Percentiles rank a stretch among this genome's conserved stretches.
phyloP scores from a whole-genome alignment of 768 basidiomycete species.

The Leccinum subtestaceum region DNA sequence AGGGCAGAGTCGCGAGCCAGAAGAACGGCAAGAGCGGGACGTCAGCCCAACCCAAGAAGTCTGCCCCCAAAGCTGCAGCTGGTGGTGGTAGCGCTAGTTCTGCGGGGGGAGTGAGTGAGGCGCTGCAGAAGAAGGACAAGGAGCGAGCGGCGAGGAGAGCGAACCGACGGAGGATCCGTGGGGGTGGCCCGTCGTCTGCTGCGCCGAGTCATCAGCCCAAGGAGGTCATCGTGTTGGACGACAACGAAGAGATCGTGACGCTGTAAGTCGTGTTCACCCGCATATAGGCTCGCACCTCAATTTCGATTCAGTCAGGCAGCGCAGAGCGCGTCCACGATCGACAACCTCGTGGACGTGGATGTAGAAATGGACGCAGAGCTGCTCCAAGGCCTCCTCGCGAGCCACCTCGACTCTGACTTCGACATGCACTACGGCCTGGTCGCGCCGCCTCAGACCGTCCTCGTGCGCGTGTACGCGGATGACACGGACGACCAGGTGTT shows the following conservation, averaged over 20 bases:
- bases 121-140: constrained; percentile 73
- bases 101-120: constrained; percentile 55
- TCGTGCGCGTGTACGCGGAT: constrained; percentile 86
- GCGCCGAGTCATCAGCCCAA: constrained; percentile 7
- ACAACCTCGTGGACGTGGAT: constrained; percentile 8
- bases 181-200: constrained; percentile 50
- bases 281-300: background rate
- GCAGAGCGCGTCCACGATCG: constrained; percentile 9
- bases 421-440: constrained; percentile 80
- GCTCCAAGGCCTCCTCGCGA: constrained; percentile 25
- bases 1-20: constrained; percentile 41
- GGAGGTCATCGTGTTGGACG: constrained; percentile 18
- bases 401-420: constrained; percentile 53
- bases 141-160: constrained; percentile 56
- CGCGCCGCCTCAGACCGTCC: constrained; percentile 70
- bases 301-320: constrained; percentile 17
- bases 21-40: constrained; percentile 22
- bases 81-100: constrained; percentile 8
- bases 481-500: constrained; percentile 90
- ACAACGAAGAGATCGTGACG: constrained; percentile 44
- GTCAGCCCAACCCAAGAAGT: background rate
- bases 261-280: constrained; percentile 45
- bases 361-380: constrained; percentile 21
- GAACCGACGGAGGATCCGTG: constrained; percentile 72
- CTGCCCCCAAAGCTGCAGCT: constrained; percentile 14